Evolutionary conservation across 371 early-diverging fungal species (phyloP), one percentile per base, ranked within the genome.

Genomic region (Mucor irregularis): DNA sequence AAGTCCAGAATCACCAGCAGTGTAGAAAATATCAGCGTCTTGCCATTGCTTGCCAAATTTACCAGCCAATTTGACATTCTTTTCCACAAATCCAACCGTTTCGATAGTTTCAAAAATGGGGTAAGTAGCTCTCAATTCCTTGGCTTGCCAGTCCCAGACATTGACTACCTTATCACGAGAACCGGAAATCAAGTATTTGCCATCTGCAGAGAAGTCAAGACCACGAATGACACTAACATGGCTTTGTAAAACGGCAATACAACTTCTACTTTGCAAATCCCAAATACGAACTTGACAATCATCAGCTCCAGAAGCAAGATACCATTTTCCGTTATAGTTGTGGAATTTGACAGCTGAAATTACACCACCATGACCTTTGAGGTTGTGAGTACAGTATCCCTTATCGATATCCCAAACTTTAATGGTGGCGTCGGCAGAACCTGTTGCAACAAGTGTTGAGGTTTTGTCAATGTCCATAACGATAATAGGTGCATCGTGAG

Each of bases 131-230:
- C 81, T 66, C 14, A 93, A 70, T 38, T 81, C 74, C 48, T 84
- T 78, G 3, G 78, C 76, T 29, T 80, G 72, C 69, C 95, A 71
- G 50, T 91, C 88, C 97, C 97, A 99, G 0, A 97, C 81, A 64
- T 90, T 93, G 8, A 96, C 87, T 10, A 97, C 92, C 61, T 91
- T 90, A 66, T 99, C 99, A 57, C 99, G 90, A 2, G 92, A 94
- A 26, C 93, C 96, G 26, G 89, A 90, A 16, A 98, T 77, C 68
- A 99, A 77, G 31, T 78, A 76, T 42, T 78, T 62, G 16, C 92
- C 94, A 40, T 90, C 86, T 14, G 69, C 62, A 0, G 90, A 82
- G 52, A 97, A 90, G 35, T 86, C 90, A 17, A 98, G 81, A 17
- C 93, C 92, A 56, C 94, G 90, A 50, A 98, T 90, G 6, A 93